Evolutionary conservation across 2,329 filamentous ascomycete genomes (phyloP).

Genomic region (Neonectria punicea): DNA sequence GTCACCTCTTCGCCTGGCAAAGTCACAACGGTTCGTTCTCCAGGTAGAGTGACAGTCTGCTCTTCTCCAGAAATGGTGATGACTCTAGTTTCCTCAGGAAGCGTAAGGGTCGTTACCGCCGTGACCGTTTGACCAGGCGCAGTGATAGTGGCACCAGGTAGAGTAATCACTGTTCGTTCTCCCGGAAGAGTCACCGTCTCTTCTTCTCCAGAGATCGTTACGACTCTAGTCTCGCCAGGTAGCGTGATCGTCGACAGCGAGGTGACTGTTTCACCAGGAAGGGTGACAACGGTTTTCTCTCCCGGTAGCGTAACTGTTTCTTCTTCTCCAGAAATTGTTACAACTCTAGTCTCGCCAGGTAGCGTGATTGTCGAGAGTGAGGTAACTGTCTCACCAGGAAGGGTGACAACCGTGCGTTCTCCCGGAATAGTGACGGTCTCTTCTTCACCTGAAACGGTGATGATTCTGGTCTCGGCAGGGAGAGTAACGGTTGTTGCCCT

Average conservation of each 20-base stretch:
- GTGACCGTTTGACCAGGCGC: slow-evolving; percentile 35
- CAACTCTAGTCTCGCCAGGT: slow-evolving; percentile 5
- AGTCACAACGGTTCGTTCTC: slow-evolving; percentile 38
- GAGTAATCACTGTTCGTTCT: neutral
- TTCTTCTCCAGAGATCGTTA: neutral
- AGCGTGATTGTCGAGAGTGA: slow-evolving; percentile 12
- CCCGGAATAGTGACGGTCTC: slow-evolving; percentile 10
- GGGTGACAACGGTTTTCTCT: neutral
- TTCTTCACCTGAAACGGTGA: neutral
- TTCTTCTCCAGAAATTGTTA: slow-evolving; percentile 28
- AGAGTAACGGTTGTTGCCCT: slow-evolving; percentile 2
- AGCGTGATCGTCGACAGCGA: neutral
- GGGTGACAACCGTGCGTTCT: slow-evolving; percentile 1
- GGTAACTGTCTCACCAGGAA: slow-evolving; percentile 1
- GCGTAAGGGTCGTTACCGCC: slow-evolving; percentile 22
- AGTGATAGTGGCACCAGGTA: slow-evolving; percentile 2
- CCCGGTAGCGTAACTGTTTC: slow-evolving; percentile 25
- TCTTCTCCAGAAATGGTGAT: slow-evolving; percentile 39
- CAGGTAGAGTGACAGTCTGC: slow-evolving; percentile 37
- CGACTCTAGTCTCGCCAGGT: neutral
- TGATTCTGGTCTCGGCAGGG: neutral
- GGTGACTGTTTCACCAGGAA: slow-evolving; percentile 2
- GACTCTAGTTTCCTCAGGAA: slow-evolving; percentile 21
- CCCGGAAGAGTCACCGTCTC: neutral
- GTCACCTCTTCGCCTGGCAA: slow-evolving; percentile 15